Conservation (phyloP, 2,329 filamentous ascomycete species). For the Fusarium phyllophilum region DNA sequence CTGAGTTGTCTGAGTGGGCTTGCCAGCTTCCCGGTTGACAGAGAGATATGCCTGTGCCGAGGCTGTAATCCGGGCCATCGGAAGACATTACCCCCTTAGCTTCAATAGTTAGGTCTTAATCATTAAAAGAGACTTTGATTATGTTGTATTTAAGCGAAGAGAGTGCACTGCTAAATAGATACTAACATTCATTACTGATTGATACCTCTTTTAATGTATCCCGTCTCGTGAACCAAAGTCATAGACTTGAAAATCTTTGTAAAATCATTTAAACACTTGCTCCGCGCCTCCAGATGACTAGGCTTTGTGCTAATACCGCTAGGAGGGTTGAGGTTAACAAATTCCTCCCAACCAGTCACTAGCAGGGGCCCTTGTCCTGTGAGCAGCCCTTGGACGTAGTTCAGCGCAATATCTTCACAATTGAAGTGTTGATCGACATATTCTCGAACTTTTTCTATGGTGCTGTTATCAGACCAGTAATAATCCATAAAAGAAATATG, state of each 20-base stretch:
- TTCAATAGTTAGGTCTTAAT: not conserved
- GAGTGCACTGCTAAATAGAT: not conserved
- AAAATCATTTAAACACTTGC: not conserved
- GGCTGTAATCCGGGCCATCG: not conserved
- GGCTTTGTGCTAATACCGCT: not conserved
- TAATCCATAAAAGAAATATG: not conserved
- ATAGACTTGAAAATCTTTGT: not conserved
- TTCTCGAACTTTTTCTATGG: not conserved
- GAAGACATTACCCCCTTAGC: not conserved
- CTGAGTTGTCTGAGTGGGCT: not conserved
- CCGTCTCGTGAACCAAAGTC: not conserved
- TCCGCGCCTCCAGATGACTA: not conserved
- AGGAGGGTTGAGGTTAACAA: not conserved
- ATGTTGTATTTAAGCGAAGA: not conserved
- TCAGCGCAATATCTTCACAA: not conserved
- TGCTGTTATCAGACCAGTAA: not conserved
- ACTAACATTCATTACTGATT: not conserved
- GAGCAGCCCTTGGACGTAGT: not conserved
- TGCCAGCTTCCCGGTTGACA: not conserved
- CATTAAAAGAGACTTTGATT: rapidly evolving
- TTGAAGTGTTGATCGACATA: not conserved
- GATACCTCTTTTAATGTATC: not conserved
- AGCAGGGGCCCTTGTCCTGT: not conserved
- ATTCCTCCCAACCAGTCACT: not conserved
- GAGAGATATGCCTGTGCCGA: not conserved